Evolutionary conservation across 352 stramenopile genomes (phyloP), one percentile per base, ranked within the genome.

Genomic region (Phytophthora boehmeriae): DNA sequence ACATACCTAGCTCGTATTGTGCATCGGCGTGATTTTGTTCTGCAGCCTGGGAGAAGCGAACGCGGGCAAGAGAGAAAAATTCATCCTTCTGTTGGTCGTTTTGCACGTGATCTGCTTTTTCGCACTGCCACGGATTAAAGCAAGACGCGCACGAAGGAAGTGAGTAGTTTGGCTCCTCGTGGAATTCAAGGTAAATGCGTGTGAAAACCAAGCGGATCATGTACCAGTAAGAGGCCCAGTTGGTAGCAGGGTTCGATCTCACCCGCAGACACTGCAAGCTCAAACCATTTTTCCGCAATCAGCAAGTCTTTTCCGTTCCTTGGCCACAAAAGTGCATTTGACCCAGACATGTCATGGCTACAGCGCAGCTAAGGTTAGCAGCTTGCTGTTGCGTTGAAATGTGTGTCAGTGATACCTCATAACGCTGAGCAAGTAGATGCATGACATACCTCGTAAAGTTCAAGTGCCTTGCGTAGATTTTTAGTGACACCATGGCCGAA

Each of bases 271-370:
- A 67, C 59, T 1, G 79, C 81, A 14, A 78, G 68, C 9, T 68
- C 50, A 38, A 89, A 70, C 75, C 78, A 90, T 51, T 78, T 72
- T 44, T 76, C 78, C 1, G 79, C 83, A 25, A 83, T 35, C 9
- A 88, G 67, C 17, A 79, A 19, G 23, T 93, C 85, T 48, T 68
- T 80, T 88, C 79, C 16, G 77, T 60, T 30, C 70, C 76, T 5
- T 70, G 60, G 1, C 82, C 85, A 13, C 54, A 51, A 14, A 81
- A 65, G 56, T 78, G 70, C 75, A 90, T 89, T 60, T 87, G 73
- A 0, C 80, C 85, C n/a, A 93, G 55, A 32, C 79, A 90, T 9
- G 70, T 63, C 72, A 83, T 86, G 8, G 85, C 83, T 25, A 74
- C 50, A 4, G 60, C 42, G 53, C 68, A 81, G 6, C 66, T 64